These are phyloP conservation scores for Scedosporium dehoogii DNA, from an alignment of 2,329 filamentous ascomycete species.

Conservation along the genomic window DNA sequence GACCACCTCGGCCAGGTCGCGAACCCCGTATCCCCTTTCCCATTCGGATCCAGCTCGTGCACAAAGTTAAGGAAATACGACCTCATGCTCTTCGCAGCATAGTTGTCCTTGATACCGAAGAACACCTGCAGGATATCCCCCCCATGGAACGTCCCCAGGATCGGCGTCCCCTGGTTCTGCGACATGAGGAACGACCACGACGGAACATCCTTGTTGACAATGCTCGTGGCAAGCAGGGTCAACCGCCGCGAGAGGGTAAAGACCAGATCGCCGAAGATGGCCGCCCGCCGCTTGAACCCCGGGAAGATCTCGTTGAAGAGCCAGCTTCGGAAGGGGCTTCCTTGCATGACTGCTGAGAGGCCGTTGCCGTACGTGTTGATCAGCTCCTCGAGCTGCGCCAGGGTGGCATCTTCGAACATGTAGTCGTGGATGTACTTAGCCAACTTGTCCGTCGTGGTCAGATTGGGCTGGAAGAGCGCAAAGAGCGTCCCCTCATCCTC, in stretches of 20 bases:
- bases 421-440: conserved; percentile 49
- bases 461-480: conserved; percentile 56
- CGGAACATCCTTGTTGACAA: conserved; percentile 46
- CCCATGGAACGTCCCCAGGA: conserved; percentile 68
- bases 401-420: conserved; percentile 50
- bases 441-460: conserved; percentile 50
- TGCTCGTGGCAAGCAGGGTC: conserved; percentile 41
- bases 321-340: conserved; percentile 63
- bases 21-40: conserved; percentile 22
- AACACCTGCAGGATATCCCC: conserved; percentile 62
- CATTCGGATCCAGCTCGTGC: conserved; percentile 62
- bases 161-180: conserved; percentile 60
- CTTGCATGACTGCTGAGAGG: conserved; percentile 30
- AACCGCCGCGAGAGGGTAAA: conserved; percentile 63
- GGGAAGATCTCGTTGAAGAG: conserved; percentile 63
- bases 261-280: conserved; percentile 63
- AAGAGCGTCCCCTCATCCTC: conserved; percentile 76
- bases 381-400: conserved; percentile 39
- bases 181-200: conserved; percentile 67
- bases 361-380: conserved; percentile 53
- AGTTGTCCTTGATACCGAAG: conserved; percentile 52
- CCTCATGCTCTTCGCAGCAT: conserved; percentile 49
- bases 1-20: conserved; percentile 25
- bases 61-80: conserved; percentile 67
- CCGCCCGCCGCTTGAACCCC: conserved; percentile 66